Evolutionary conservation across 805 yeast species (phyloP), one percentile per base, ranked within the genome.

Genomic region (Lipomyces kockii): DNA sequence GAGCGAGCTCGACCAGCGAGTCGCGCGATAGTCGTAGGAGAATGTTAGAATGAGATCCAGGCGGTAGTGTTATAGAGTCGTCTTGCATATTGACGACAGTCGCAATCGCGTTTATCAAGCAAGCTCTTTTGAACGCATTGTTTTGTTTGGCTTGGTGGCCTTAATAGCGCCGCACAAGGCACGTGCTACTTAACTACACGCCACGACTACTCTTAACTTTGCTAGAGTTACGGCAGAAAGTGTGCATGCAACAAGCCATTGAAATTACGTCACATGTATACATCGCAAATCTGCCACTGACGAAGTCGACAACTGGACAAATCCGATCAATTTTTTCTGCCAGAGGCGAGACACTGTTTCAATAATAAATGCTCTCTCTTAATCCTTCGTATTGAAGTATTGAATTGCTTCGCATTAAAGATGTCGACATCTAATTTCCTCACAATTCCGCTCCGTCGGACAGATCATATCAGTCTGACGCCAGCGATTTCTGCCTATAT

Each of bases 391-490:
- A n/a, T 43, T n/a, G 25, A 17, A 43, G 49, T 6, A n/a, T 43
- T n/a, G 25, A 17, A 43, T 43, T 43, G 20, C 11, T n/a, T 43
- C 14, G 25, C 25, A 43, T 25, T 22, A 43, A 20, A 46, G 35
- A 64, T 63, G 67, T 53, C 68, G 58, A 43, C 60, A 49, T 70
- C 76, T 57, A 83, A 83, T 68, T 73, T 84, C 55, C 65, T 83
- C 5, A 69, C 73, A 35, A 73, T 85, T 1, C 85, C 85, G 0
- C 70, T 81, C 2, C 74, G 83, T 37, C 76, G 75, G 58, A 76
- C 84, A 0, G 78, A 76, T 12, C 77, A 75, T 0, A 64, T 80
- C 0, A 77, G 79, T 58, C 69, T 85, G 9, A 78, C 78, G 2
- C 69, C 73, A 1, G 76, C 71, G 39, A 71, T 82, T 35, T 64